phyloP scores from a whole-genome alignment of 1,284 basidiomycete genomes.

The Melampsora abietis-canadensis region DNA sequence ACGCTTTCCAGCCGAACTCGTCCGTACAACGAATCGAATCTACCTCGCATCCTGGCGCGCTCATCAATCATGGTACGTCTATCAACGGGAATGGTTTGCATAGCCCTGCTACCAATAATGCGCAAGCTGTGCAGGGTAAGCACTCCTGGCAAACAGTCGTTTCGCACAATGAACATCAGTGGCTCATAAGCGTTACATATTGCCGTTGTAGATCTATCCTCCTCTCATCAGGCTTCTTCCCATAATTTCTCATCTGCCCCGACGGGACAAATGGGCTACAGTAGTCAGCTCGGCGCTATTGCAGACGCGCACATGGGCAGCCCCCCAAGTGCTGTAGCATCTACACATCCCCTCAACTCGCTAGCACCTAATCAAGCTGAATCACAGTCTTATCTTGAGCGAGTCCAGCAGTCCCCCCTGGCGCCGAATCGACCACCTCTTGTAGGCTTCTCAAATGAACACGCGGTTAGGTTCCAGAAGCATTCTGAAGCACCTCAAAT shows the following conservation, averaged over 20 bases:
- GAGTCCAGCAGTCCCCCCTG: background rate
- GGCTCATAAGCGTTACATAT: background rate
- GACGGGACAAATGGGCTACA: slow-evolving; percentile 7
- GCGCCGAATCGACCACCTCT: slow-evolving; percentile 12
- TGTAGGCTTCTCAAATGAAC: slow-evolving; percentile 3
- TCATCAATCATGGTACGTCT: no score
- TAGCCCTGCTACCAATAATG: no score
- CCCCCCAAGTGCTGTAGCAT: background rate
- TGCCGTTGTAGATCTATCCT: background rate
- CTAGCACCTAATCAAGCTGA: slow-evolving; percentile 10
- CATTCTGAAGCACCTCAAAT: background rate
- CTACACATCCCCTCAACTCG: background rate
- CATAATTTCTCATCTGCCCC: slow-evolving; percentile 3
- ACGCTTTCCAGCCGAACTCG: no score
- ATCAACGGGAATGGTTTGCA: no score
- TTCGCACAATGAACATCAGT: background rate
- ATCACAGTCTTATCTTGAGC: background rate
- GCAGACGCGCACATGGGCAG: slow-evolving; percentile 43
- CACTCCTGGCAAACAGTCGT: no score
- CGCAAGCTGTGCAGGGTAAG: no score
- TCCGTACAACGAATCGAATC: no score
- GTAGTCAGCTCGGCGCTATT: slow-evolving; percentile 39
- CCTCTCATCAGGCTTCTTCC: slow-evolving; percentile 5
- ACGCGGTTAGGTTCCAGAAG: no score
- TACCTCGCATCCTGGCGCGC: no score